Evolutionary conservation across 1,284 basidiomycete species (phyloP), one percentile per base, ranked within the genome.

Genomic region (Thelephora terrestris): DNA sequence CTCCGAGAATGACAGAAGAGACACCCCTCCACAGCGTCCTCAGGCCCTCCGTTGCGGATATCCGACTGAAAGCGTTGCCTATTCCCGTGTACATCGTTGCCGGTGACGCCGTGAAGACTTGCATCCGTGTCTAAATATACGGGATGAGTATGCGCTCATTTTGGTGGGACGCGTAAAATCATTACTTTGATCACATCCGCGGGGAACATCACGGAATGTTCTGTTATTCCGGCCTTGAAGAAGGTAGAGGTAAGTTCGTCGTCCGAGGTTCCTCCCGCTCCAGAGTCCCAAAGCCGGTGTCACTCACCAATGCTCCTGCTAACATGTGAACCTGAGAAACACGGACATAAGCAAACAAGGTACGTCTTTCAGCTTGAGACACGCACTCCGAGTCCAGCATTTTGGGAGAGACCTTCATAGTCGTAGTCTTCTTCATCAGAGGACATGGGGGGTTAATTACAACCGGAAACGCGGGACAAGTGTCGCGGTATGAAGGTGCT

Each of bases 131-230:
- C 94, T 97, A 18, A 3, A 18, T 23, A 2, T 10, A 42, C 10
- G 18, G 10, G 39, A 16, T 42, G 39, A 14, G 25, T 10, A n/a
- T 3, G 5, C 14, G 10, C 21, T n/a, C 6, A 18, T 12, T 14
- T 6, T 20, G 18, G 39, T 10, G 17, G 10, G n/a, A 42, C 21
- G 21, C 25, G 20, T 14, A 42, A 21, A 18, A 32, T 32, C 67
- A 82, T 55, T 51, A 91, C 95, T 75, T 99, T 98, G 66, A 99
- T 96, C 60, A 91, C 93, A 70, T 99, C 96, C 54, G 99, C 75
- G 3, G 96, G 96, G 64, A 91, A 99, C 88, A 99, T 99, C 63
- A 96, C 91, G 23, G 94, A 91, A 69, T 99, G 96, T 67, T 99
- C 96, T 48, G 92, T 93, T 59, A 99, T 99, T 53, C 96, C 96